A percentile compares a stretch with the other conserved stretches of the same genome.
Conservation (phyloP, 768 basidiomycete species). For the Agrocybe chaxingu region DNA sequence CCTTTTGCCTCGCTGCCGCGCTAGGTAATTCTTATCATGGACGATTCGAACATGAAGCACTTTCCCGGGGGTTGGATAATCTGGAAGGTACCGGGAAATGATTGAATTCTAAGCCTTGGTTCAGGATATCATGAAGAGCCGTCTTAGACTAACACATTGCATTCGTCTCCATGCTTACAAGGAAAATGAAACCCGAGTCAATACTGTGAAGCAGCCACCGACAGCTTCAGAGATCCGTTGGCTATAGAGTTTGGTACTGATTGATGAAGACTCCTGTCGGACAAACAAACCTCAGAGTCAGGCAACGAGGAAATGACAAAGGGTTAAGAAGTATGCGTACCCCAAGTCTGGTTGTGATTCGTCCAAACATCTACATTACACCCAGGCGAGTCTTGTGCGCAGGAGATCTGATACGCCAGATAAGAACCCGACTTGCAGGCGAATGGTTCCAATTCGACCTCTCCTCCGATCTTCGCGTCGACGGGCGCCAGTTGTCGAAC, state of each 20-base stretch:
- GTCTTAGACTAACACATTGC: too few relatives aligned
- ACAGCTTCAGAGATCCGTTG: neutral
- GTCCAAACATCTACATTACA: constrained; percentile 27
- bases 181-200: too few relatives aligned
- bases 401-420: constrained; percentile 23
- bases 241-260: constrained; percentile 21
- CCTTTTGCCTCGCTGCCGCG: too few relatives aligned
- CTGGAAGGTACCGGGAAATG: too few relatives aligned
- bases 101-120: too few relatives aligned
- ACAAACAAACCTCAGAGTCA: neutral
- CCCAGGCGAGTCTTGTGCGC: constrained; percentile 13
- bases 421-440: constrained; percentile 23
- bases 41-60: too few relatives aligned
- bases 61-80: too few relatives aligned
- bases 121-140: too few relatives aligned
- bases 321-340: constrained; percentile 11
- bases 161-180: too few relatives aligned
- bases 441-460: constrained; percentile 20
- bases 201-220: neutral
- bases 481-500: constrained; percentile 12
- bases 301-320: neutral
- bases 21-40: too few relatives aligned
- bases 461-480: constrained; percentile 21
- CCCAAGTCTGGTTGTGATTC: constrained; percentile 27
- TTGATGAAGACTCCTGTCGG: constrained; percentile 22